Evolutionary conservation across 345 rosid species (phyloP).

Genomic region (Moringa oleifera): DNA sequence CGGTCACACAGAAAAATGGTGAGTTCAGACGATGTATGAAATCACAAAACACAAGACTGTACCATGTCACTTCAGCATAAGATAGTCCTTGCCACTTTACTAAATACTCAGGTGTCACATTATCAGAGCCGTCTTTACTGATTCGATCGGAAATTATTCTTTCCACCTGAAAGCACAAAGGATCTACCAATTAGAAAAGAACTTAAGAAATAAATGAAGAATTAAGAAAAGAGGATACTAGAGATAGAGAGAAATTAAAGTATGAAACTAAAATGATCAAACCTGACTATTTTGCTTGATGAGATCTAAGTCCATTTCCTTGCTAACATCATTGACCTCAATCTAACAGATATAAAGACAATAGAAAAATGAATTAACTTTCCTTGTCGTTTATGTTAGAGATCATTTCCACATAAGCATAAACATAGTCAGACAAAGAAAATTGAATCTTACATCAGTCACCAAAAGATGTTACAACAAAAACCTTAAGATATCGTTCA

Average conservation of each 20-base stretch:
- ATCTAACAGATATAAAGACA: constrained; percentile 42
- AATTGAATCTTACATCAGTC: no score
- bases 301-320: constrained; percentile 99
- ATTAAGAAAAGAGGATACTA: constrained; percentile 5
- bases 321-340: constrained; percentile 96
- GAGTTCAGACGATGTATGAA: neutral
- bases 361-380: neutral
- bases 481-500: no score
- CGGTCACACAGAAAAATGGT: neutral
- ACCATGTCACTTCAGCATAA: constrained; percentile 99
- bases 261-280: constrained; percentile 14
- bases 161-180: constrained; percentile 63
- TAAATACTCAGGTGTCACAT: constrained; percentile 83
- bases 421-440: no score
- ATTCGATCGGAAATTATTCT: constrained; percentile 87
- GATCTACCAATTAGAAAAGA: constrained; percentile 17
- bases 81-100: constrained; percentile 99
- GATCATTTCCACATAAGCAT: no score
- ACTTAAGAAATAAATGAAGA: neutral
- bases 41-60: constrained; percentile 6
- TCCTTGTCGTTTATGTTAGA: no score
- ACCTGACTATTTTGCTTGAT: constrained; percentile 98
- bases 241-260: neutral
- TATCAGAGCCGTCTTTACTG: constrained; percentile 58
- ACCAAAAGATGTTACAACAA: no score